Evolutionary conservation across 305 asterid genomes (phyloP).

Genomic region (Ilex paraguariensis): DNA sequence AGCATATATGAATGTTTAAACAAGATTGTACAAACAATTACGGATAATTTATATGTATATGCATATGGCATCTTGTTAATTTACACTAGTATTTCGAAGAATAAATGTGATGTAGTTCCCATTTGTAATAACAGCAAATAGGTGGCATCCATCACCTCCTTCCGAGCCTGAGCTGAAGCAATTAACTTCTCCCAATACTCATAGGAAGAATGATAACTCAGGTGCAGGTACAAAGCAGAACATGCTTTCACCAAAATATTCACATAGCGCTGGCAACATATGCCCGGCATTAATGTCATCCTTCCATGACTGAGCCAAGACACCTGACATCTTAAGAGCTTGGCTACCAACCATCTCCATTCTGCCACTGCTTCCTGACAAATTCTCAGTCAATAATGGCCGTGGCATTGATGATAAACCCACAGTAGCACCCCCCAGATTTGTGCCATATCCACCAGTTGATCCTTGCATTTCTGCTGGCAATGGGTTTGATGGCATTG

Average conservation of each 20-base stretch:
- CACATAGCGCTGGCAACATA: constrained; percentile 44
- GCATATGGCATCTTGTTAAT: too few relatives aligned
- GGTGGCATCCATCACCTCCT: too few relatives aligned
- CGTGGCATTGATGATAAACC: constrained; percentile 29
- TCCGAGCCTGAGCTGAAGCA: too few relatives aligned
- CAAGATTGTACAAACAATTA: too few relatives aligned
- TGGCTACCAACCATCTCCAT: constrained; percentile 29
- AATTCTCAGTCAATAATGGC: constrained; percentile 34
- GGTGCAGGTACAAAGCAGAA: constrained; percentile 49
- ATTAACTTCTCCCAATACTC: too few relatives aligned
- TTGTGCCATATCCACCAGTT: constrained; percentile 15
- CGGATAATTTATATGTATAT: too few relatives aligned
- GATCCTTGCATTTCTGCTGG: constrained; percentile 41
- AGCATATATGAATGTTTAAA: too few relatives aligned
- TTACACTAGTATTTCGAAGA: too few relatives aligned
- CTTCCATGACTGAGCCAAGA: constrained; percentile 56
- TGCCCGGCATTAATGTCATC: constrained; percentile 44
- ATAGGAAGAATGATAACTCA: too few relatives aligned
- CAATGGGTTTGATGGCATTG: constrained; percentile 37
- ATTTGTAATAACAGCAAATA: too few relatives aligned
- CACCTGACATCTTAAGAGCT: constrained; percentile 33
- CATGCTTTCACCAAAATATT: constrained; percentile 84
- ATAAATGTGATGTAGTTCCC: too few relatives aligned
- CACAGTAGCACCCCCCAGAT: constrained; percentile 20
- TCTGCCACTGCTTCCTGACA: constrained; percentile 39